Conservation (phyloP, 2,329 filamentous ascomycete species). For the Lachnellula suecica region DNA sequence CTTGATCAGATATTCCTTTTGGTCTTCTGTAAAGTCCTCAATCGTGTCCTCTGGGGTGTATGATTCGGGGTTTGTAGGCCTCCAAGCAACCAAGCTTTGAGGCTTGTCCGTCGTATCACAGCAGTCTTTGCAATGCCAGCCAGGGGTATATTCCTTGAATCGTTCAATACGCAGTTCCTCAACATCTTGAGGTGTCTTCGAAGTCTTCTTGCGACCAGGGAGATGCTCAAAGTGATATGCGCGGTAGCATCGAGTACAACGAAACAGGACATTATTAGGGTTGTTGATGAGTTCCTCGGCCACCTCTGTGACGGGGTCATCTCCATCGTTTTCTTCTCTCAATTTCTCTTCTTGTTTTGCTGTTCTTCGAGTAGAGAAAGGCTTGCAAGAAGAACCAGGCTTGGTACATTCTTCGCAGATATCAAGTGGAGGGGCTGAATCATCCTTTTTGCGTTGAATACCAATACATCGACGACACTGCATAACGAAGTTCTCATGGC, state of each 20-base stretch:
- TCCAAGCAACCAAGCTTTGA: slow-evolving; percentile 83
- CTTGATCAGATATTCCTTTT: slow-evolving; percentile 91
- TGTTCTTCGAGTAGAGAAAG: slow-evolving; percentile 73
- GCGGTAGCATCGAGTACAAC: slow-evolving; percentile 74
- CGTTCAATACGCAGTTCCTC: slow-evolving; percentile 57
- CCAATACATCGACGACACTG: slow-evolving; percentile 88
- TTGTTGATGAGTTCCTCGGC: slow-evolving; percentile 70
- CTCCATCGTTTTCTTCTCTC: slow-evolving; percentile 73
- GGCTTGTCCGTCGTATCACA: slow-evolving; percentile 64
- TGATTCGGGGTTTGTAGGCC: slow-evolving; percentile 60
- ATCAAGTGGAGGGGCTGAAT: slow-evolving; percentile 65
- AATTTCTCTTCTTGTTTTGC: slow-evolving; percentile 81
- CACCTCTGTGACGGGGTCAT: slow-evolving; percentile 72
- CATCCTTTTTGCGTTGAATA: slow-evolving; percentile 65
- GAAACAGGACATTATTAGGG: slow-evolving; percentile 73
- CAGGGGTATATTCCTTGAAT: slow-evolving; percentile 68
- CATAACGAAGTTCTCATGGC: slow-evolving; percentile 73
- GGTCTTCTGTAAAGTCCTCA: slow-evolving; percentile 64
- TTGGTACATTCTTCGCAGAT: slow-evolving; percentile 69
- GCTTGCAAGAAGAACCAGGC: slow-evolving; percentile 65
- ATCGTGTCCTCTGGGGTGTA: slow-evolving; percentile 53
- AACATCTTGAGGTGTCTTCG: slow-evolving; percentile 37
- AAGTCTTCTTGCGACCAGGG: slow-evolving; percentile 42
- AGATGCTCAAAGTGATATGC: slow-evolving; percentile 86
- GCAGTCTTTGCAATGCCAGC: slow-evolving; percentile 83